Percentiles rank a stretch among this genome's conserved stretches.
Evolutionary conservation across 768 basidiomycete genomes (phyloP).

Genomic region (Gloeopeniophorella convolvens): DNA sequence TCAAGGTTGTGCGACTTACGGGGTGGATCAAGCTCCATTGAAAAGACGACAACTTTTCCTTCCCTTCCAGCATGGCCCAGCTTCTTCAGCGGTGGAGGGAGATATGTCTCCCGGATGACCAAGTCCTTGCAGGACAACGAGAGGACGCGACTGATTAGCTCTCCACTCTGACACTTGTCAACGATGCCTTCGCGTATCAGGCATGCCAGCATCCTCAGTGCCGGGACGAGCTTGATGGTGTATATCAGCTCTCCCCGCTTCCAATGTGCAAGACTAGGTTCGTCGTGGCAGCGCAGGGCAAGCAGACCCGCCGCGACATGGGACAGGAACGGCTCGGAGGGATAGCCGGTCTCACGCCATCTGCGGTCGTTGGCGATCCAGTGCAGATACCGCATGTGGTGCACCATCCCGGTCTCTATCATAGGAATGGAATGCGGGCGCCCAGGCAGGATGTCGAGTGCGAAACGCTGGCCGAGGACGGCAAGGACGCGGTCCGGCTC

Average conservation of each 20-base stretch:
- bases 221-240: slow-evolving; percentile 1
- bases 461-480: not conserved
- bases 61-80: not conserved
- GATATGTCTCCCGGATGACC: not conserved
- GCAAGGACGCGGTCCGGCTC: not conserved
- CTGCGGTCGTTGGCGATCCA: not conserved
- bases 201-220: not conserved
- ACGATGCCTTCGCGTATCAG: not conserved
- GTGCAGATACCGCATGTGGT: not conserved
- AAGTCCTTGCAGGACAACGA: not conserved
- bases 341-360: not conserved
- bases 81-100: not conserved
- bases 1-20: not conserved
- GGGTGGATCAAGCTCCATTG: not conserved
- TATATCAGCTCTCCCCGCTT: not conserved
- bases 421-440: not conserved
- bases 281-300: not conserved
- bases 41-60: not conserved
- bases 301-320: not conserved
- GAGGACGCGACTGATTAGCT: not conserved
- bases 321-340: not conserved
- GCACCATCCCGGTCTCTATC: not conserved
- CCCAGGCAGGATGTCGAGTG: not conserved
- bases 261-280: not conserved
- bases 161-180: not conserved